A percentile compares a stretch with the other conserved stretches of the same genome.
These are phyloP conservation scores for Chalaropsis thielavioides DNA, from an alignment of 2,329 filamentous ascomycete genomes.

Conservation along the genomic window DNA sequence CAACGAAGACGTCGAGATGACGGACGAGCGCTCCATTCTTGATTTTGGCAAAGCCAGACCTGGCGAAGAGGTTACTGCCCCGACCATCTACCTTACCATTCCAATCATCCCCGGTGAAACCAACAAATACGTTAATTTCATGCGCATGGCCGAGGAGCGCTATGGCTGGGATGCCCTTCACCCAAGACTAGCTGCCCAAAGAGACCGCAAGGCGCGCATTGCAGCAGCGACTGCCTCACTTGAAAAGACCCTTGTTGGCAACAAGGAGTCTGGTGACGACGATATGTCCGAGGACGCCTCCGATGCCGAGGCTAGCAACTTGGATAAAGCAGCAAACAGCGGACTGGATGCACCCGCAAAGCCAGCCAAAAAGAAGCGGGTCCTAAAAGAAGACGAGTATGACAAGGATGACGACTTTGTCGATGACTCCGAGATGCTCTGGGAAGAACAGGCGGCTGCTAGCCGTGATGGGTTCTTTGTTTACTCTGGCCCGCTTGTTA, in stretches of 20 bases:
- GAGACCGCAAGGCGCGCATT: slow-evolving; percentile 74
- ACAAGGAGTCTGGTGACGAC: slow-evolving; percentile 31
- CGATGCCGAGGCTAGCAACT: slow-evolving; percentile 64
- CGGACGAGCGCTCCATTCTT: slow-evolving; percentile 38
- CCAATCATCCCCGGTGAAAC: slow-evolving; percentile 58
- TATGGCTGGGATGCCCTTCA: slow-evolving; percentile 93
- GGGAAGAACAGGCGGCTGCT: slow-evolving; percentile 89
- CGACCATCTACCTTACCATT: slow-evolving; percentile 73
- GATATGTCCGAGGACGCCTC: slow-evolving; percentile 74
- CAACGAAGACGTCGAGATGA: slow-evolving; percentile 33
- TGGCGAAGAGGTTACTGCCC: slow-evolving; percentile 45
- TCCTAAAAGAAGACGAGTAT: slow-evolving; percentile 69
- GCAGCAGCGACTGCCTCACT: slow-evolving; percentile 76
- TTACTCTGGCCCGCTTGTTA: slow-evolving; percentile 81
- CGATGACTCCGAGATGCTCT: slow-evolving; percentile 86
- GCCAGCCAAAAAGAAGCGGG: slow-evolving; percentile 61
- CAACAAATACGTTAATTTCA: slow-evolving; percentile 92
- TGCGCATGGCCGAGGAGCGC: slow-evolving; percentile 78
- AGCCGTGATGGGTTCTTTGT: slow-evolving; percentile 97
- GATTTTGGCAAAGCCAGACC: slow-evolving; percentile 46
- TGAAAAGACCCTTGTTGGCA: slow-evolving; percentile 54
- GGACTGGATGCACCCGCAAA: slow-evolving; percentile 35
- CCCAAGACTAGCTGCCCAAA: slow-evolving; percentile 75
- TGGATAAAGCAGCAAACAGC: slow-evolving; percentile 49
- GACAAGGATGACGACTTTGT: slow-evolving; percentile 73